Conservation (phyloP, 768 basidiomycete species). For the Serendipita indica region DNA sequence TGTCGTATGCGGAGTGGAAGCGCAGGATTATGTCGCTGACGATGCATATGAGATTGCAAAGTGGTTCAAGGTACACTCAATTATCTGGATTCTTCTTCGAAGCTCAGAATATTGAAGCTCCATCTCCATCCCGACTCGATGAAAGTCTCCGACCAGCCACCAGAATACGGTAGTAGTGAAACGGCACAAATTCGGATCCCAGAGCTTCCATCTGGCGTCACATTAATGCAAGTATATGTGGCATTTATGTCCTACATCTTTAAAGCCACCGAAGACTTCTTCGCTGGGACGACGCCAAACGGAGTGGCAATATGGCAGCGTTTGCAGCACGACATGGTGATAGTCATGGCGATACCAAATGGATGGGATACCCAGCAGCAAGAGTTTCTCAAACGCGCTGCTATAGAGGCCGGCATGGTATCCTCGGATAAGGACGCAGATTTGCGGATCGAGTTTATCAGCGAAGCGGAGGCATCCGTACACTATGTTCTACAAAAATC, state of each 20-base stretch:
- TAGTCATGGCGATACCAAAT: slow-evolving; percentile 20
- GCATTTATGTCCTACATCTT: slow-evolving; percentile 9
- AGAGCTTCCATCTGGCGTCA: slow-evolving; percentile 2
- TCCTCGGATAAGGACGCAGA: not conserved
- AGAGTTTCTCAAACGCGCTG: not conserved
- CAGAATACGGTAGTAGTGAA: not conserved
- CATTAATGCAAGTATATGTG: slow-evolving; percentile 12
- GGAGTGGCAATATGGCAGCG: slow-evolving; percentile 10
- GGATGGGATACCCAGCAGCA: slow-evolving; percentile 9
- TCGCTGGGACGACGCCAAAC: not conserved
- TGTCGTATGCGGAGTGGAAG: slow-evolving; percentile 6
- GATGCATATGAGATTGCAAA: not conserved
- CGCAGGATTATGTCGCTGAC: not conserved
- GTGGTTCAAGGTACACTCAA: slow-evolving; percentile 10
- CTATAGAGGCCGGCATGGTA: not conserved
- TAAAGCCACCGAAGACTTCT: not conserved
- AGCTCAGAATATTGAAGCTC: no score
- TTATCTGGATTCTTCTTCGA: no score
- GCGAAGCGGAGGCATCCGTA: slow-evolving; percentile 11
- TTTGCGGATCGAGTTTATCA: not conserved
- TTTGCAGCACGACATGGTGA: slow-evolving; percentile 20
- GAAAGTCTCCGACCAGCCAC: not conserved
- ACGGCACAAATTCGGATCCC: not conserved
- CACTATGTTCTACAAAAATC: not conserved
- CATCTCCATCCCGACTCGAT: slow-evolving; percentile 11